Base-by-base conservation (phyloP, 257 asterid genomes). In the Scutellaria galericulata region DNA sequence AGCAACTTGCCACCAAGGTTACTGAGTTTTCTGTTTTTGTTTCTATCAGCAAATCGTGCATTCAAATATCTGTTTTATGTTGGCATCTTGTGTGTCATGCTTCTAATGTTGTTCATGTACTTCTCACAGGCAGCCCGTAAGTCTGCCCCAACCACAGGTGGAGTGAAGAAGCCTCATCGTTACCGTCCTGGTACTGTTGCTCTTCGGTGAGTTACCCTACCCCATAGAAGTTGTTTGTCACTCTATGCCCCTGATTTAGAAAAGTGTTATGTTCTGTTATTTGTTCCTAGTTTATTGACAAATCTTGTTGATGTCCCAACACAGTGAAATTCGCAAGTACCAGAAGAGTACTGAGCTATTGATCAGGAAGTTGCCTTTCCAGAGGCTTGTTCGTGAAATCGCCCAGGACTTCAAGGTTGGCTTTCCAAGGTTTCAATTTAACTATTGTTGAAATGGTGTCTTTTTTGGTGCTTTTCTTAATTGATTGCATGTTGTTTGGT, bases 161-260 rank as follows among this genome's bases (percentile, higher is more conserved):
- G 90, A 13, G 90, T 85, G 57, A 85, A 83, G 89, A 85, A 85
- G 68, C 89, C 89, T 24, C 89, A 85, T 37, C 76, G 89, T 66
- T 85, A 85, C 70, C 87, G 89, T 3, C 89, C 89, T n/a, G 89
- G 89, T 27, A 85, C 89, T 55, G 89, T 85, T 73, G 89, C 89
- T 67, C 83, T 85, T 7, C 90, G 87, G 87, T 85, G 58, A 74
- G 86, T 78, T 9, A 6, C 46, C 13, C 4, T 6, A 27, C 1
- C 41, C 9, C 9, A 0, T 31, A 31, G 37, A 31, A 31, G 37
- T 31, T 31, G 37, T 31, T 31, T 31, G 83, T 78, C 10, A 7
- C 46, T 10, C 4, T 6, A 24, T 4, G 31, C 9, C 9, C 0
- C 3, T 10, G 7, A 3, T 47, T 18, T 44, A n/a, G 7, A 44